Evolutionary conservation across 306 rosid genomes (phyloP).

Genomic region (Alnus rubra): DNA sequence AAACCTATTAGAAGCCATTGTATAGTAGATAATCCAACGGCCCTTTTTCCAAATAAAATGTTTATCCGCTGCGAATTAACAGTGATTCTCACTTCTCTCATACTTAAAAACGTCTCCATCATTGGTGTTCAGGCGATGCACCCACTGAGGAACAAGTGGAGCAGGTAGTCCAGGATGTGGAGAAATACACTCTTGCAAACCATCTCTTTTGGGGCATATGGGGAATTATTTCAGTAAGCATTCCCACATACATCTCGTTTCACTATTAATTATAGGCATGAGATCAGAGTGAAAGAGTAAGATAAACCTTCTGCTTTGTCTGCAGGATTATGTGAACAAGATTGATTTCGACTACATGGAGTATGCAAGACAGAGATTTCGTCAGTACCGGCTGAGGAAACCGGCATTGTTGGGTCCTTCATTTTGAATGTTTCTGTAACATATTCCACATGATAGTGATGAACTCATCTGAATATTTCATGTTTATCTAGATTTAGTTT

Average conservation of each 20-base stretch:
- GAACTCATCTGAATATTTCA: neutral
- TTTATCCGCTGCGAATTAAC: neutral
- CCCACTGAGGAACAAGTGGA: constrained; percentile 63
- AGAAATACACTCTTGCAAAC: constrained; percentile 74
- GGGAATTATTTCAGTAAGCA: constrained; percentile 86
- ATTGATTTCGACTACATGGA: constrained; percentile 89
- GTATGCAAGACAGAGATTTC: constrained; percentile 83
- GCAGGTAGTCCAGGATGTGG: constrained; percentile 48
- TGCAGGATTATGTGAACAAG: constrained; percentile 76
- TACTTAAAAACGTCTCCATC: neutral
- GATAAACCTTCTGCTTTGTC: constrained; percentile 13
- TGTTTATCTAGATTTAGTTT: neutral
- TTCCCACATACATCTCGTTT: neutral
- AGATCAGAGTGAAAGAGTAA: neutral
- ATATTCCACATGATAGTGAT: constrained; percentile 20
- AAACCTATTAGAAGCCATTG: neutral
- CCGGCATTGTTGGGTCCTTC: constrained; percentile 43
- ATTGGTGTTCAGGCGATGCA: constrained; percentile 46
- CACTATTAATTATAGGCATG: neutral
- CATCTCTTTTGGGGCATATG: constrained; percentile 94
- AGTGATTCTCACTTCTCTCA: neutral
- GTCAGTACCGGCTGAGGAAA: constrained; percentile 67
- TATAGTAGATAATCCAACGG: neutral
- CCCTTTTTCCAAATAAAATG: neutral
- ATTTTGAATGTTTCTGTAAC: constrained; percentile 18